Evolutionary conservation across 805 yeast genomes (phyloP).

Genomic region (Saturnispora dispora): DNA sequence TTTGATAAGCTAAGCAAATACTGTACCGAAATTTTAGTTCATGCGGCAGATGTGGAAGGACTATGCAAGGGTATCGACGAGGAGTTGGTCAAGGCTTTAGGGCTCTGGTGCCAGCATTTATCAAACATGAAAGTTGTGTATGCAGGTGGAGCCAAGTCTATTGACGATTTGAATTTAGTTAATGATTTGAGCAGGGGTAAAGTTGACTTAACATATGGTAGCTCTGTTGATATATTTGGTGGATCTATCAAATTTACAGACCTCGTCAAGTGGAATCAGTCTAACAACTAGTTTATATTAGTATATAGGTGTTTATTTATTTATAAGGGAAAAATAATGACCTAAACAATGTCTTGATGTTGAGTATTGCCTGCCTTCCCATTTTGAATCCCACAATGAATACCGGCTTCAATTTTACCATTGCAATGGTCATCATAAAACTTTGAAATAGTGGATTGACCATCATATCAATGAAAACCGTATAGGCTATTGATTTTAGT

Average conservation of each 20-base stretch:
- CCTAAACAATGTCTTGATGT: constrained; percentile 11
- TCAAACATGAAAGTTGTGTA: constrained; percentile 66
- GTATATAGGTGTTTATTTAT: neutral
- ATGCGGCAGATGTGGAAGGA: constrained; percentile 99
- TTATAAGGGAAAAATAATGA: constrained; percentile 1
- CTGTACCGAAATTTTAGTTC: constrained; percentile 83
- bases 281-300: neutral
- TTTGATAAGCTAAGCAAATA: constrained; percentile 47
- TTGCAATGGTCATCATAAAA: constrained; percentile 33
- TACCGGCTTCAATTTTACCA: constrained; percentile 31
- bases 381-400: neutral
- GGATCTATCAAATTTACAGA: constrained; percentile 79
- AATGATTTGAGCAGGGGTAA: constrained; percentile 60
- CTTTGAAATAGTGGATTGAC: constrained; percentile 53
- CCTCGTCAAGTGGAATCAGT: constrained; percentile 65
- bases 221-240: constrained; percentile 91
- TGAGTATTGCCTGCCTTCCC: constrained; percentile 15
- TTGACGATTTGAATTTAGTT: constrained; percentile 62
- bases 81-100: constrained; percentile 58
- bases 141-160: constrained; percentile 91
- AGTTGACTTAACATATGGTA: constrained; percentile 89
- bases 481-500: constrained; percentile 35
- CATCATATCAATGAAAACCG: constrained; percentile 44
- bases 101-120: constrained; percentile 56
- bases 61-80: constrained; percentile 88